phyloP scores from a whole-genome alignment of 192 early-diverging fungal genomes.

The Pecoramyces ruminantium region DNA sequence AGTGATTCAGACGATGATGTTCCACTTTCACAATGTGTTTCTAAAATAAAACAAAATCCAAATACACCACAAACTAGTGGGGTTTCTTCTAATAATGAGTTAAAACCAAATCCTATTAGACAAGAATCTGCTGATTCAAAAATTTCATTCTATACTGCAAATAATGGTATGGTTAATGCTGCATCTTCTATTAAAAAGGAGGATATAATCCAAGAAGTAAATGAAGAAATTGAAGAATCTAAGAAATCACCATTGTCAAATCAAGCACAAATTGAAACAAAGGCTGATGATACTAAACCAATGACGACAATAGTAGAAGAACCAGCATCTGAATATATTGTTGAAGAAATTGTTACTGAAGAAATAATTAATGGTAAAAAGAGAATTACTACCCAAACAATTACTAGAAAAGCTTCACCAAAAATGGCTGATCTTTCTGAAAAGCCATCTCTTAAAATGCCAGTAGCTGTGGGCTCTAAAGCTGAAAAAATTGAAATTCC shows the following conservation, averaged over 20 bases:
- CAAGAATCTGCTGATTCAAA: not conserved
- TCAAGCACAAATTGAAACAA: not conserved
- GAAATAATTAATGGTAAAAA: not conserved
- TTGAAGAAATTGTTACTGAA: not conserved
- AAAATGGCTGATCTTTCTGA: too few relatives aligned
- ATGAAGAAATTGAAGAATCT: too few relatives aligned
- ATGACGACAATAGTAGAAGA: not conserved
- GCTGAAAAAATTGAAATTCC: not conserved
- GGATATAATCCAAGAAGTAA: not conserved
- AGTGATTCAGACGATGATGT: not conserved
- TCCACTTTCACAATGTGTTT: not conserved
- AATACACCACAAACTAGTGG: not conserved
- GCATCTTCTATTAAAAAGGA: not conserved
- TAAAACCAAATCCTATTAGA: too few relatives aligned
- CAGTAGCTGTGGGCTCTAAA: not conserved
- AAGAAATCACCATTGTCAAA: not conserved
- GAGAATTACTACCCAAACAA: not conserved
- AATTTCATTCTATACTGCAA: not conserved
- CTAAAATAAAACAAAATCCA: not conserved
- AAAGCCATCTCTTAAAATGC: not conserved
- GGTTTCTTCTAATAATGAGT: not conserved
- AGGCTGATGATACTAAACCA: not conserved
- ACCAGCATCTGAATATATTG: not conserved
- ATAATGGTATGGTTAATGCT: not conserved
- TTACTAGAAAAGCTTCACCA: not conserved